Base-by-base conservation (phyloP, 2,329 filamentous ascomycete species). In the Xylariaceae sp. region DNA sequence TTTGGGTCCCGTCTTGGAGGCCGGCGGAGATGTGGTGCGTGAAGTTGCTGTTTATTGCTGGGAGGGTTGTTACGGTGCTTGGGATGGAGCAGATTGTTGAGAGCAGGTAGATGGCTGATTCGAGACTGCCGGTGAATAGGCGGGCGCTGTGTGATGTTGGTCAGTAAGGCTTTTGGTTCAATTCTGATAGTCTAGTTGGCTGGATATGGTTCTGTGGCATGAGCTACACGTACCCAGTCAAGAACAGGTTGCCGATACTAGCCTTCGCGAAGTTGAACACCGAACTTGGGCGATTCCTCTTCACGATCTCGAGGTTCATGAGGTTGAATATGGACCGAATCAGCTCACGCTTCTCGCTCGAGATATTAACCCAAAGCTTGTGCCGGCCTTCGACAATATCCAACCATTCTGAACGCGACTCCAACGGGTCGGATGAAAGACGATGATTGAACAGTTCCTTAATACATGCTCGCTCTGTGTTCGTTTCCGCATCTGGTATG, bases 1-100 rank as follows among this genome's bases (percentile, higher is more conserved):
- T 95, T 22, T 86, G 73, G 0, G 81, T 83, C 7, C 88, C 90
- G 65, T 96, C 82, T 15, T 75, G 74, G 0, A 97, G 76, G 0
- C 87, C 86, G 2, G 90, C 92, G 6, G 87, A 90, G 58, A 97
- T 97, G 68, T 97, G 92, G 62, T 95, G 89, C 0, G 89, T 89
- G 72, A 96, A 96, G 67, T 96, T 97, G 55, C 87, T 90, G 73
- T 96, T 95, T 59, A 97, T 89, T 4, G 89, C 90, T 0, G 92
- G 94, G 14, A 97, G 82, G 0, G 96, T 90, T 0, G 83, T 79
- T 6, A 94, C 83, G 45, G 83, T 77, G 11, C 82, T 78, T 0
- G 90, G 87, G 1, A 97, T 87, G n/a, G 82, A 83, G 63, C 91
- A 95, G 56, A 96, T 89, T 59, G 86, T 87, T 44, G 87, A 87